Conservation (phyloP, 371 early-diverging fungal genomes). For the Saksenaea vasiformis region DNA sequence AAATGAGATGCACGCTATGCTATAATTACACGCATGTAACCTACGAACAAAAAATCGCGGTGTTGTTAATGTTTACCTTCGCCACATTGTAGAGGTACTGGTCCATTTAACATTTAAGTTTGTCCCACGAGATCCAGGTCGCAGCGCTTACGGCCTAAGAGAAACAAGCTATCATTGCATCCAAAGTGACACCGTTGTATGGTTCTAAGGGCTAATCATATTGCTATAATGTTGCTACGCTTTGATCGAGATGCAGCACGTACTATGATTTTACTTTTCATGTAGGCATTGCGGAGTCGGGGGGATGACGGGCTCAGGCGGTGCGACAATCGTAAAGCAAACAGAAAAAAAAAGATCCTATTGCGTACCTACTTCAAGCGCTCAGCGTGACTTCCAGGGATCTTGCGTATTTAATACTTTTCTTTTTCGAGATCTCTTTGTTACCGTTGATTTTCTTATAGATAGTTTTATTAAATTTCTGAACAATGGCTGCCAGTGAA, state of each 20-base stretch:
- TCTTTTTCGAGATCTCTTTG: not conserved
- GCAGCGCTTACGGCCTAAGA: not conserved
- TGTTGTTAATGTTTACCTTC: too few relatives aligned
- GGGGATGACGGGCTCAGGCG: not conserved
- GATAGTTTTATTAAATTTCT: not conserved
- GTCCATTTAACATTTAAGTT: not conserved
- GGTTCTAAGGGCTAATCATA: too few relatives aligned
- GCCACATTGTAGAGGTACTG: too few relatives aligned
- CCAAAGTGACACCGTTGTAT: too few relatives aligned
- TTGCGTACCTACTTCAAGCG: not conserved
- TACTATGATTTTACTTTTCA: not conserved
- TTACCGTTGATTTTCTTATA: not conserved
- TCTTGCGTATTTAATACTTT: not conserved
- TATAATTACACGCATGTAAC: not conserved
- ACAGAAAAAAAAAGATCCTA: not conserved
- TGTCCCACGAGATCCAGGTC: not conserved
- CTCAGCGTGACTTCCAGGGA: not conserved
- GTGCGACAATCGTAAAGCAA: not conserved
- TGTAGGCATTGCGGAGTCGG: not conserved
- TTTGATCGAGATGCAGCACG: not conserved
- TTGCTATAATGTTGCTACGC: too few relatives aligned
- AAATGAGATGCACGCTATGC: not conserved
- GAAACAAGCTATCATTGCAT: too few relatives aligned
- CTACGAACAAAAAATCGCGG: not conserved
- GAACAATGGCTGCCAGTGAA: not conserved